Conservation (phyloP, 768 basidiomycete genomes). For the Serendipita indica region DNA sequence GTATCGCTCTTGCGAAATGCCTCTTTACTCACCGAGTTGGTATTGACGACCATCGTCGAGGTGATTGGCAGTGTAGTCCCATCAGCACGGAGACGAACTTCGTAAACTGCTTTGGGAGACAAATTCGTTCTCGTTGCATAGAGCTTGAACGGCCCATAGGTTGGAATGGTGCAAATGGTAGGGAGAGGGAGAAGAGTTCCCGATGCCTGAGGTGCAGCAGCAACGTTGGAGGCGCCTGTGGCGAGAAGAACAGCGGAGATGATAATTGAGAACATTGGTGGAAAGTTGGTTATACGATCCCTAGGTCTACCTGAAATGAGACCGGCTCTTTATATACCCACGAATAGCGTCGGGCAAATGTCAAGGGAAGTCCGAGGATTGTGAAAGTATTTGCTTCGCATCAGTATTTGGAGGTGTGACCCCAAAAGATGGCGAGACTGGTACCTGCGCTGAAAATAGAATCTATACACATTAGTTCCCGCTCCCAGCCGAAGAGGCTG, state of each 20-base stretch:
- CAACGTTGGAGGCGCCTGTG: background rate
- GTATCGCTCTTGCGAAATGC: background rate
- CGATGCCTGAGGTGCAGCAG: background rate
- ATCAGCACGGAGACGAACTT: background rate
- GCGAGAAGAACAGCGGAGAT: background rate
- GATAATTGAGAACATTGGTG: background rate
- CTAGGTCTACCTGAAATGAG: background rate
- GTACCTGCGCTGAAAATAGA: too few relatives aligned
- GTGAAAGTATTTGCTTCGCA: too few relatives aligned
- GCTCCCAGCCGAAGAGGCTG: too few relatives aligned
- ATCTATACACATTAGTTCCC: too few relatives aligned
- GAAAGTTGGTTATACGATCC: background rate
- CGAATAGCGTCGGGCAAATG: too few relatives aligned
- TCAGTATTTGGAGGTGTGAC: too few relatives aligned
- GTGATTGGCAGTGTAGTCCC: background rate
- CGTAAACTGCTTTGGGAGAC: background rate
- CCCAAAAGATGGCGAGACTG: too few relatives aligned
- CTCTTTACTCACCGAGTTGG: background rate
- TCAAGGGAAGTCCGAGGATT: too few relatives aligned
- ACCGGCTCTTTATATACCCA: too few relatives aligned
- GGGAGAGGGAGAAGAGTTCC: background rate
- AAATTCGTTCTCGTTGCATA: background rate
- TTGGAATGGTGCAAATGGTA: background rate
- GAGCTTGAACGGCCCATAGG: constrained; percentile 1
- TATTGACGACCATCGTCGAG: background rate